Base-by-base conservation (phyloP, 148 eudicot genomes). In the Arbutus unedo region DNA sequence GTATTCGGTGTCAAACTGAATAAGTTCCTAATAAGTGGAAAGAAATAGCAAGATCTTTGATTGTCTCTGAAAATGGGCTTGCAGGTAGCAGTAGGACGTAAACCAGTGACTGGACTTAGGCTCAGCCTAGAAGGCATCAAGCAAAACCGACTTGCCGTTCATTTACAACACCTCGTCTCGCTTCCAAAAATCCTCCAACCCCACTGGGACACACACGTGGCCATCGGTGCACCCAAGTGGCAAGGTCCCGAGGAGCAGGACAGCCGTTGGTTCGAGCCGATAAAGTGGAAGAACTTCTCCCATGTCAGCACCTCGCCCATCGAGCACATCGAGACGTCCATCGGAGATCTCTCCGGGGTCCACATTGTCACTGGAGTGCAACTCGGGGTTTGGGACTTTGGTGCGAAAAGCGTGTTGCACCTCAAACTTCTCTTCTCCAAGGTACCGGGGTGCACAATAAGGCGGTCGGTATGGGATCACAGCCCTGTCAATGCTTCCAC, bases 211-310 rank as follows among this genome's bases (percentile, higher is more conserved):
- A 62, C 96, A 14, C 97, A 96, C 85, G 89, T 94, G 91, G 94
- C 97, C 78, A 96, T 96, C 6, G 99, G 99, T 64, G 98, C 97
- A 57, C 99, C 93, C 62, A 94, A 87, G 81, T 96, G 99, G 99
- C 93, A 90, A 85, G 99, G 99, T 50, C 99, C 99, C 0, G 99
- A 96, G 79, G 99, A 96, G 89, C 99, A 96, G 82, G 99, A 96
- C 60, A 96, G 99, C 85, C 95, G 99, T 55, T 96, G 99, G 99
- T 96, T 96, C 43, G 99, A 96, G 83, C 96, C 99, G 6, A 96
- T 96, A 41, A 96, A 92, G 86, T 96, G 99, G 99, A 96, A 96
- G 84, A 96, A 94, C 84, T 96, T 92, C 86, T 96, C 99, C 74
- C 97, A 94, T 44, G 99, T 94, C 18, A 96, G 99, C 91, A 94